phyloP scores from a whole-genome alignment of 2,329 filamentous ascomycete species.

The Venturia carpophila region DNA sequence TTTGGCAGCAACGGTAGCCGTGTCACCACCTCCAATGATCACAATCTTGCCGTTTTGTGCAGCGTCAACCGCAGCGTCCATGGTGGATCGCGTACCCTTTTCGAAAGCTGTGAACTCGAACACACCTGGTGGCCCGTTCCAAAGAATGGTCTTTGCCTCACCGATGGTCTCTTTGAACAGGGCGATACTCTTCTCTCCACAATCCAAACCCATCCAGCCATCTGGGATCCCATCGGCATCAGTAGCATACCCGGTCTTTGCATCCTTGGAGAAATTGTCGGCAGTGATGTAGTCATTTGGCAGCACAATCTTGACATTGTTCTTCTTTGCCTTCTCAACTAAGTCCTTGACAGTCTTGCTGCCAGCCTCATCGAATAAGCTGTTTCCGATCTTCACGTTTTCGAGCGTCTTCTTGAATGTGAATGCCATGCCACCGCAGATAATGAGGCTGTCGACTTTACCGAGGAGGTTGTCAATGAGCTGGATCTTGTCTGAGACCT shows the following conservation, averaged over 20 bases:
- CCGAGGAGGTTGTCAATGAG: slow-evolving; percentile 97
- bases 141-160: slow-evolving; percentile 91
- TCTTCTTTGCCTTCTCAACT: slow-evolving; percentile 91
- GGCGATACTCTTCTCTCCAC: slow-evolving; percentile 78
- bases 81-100: slow-evolving; percentile 80
- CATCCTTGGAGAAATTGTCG: slow-evolving; percentile 87
- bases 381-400: slow-evolving; percentile 80
- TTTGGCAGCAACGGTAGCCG: slow-evolving; percentile 94
- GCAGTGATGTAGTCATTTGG: slow-evolving; percentile 94
- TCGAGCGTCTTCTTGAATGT: slow-evolving; percentile 99
- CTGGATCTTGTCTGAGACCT: slow-evolving; percentile 99
- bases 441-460: slow-evolving; percentile 94
- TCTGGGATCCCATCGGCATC: slow-evolving; percentile 88
- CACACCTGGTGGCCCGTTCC: slow-evolving; percentile 96
- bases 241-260: slow-evolving; percentile 70
- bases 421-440: slow-evolving; percentile 98
- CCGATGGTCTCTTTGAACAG: slow-evolving; percentile 82
- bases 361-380: slow-evolving; percentile 86
- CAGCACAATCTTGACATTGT: slow-evolving; percentile 90
- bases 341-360: slow-evolving; percentile 83
- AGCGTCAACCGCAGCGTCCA: slow-evolving; percentile 79
- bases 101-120: slow-evolving; percentile 97
- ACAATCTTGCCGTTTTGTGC: slow-evolving; percentile 83
- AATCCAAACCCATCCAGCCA: slow-evolving; percentile 97
- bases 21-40: slow-evolving; percentile 97